Conservation (phyloP, 192 early-diverging fungal species). For the Coemansia sp. region DNA sequence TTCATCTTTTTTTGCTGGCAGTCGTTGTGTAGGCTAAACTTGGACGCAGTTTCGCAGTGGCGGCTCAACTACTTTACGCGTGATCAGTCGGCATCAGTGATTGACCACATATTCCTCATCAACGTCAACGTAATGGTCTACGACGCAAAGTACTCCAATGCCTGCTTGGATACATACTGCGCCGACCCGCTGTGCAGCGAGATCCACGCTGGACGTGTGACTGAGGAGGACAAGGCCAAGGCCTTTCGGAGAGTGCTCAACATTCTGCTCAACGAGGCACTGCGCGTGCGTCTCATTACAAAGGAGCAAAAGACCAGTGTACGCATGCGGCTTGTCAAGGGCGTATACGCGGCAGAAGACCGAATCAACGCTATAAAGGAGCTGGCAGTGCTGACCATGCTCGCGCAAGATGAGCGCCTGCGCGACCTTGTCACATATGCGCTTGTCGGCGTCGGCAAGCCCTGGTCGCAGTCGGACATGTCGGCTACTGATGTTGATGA, state of each 20-base stretch:
- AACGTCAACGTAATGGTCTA: conserved; percentile 55
- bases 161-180: conserved; percentile 48
- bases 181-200: conserved; percentile 56
- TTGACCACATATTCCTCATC: conserved; percentile 52
- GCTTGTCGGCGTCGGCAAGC: conserved; percentile 35
- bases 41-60: conserved; percentile 59
- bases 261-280: conserved; percentile 55
- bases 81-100: conserved; percentile 51
- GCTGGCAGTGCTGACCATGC: conserved; percentile 46
- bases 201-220: conserved; percentile 49
- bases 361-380: conserved; percentile 48
- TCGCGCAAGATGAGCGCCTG: conserved; percentile 49
- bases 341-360: conserved; percentile 41
- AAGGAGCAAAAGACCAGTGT: conserved; percentile 52
- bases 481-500: conserved; percentile 41
- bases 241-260: conserved; percentile 56
- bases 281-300: conserved; percentile 49
- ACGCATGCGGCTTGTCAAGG: conserved; percentile 48
- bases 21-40: conserved; percentile 33
- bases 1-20: conserved; percentile 1
- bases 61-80: conserved; percentile 53
- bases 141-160: conserved; percentile 45
- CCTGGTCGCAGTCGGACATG: conserved; percentile 38
- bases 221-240: conserved; percentile 53
- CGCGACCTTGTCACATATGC: conserved; percentile 41